Base-by-base conservation (phyloP, 2,329 filamentous ascomycete species). In the Chaetomiaceae sp. region DNA sequence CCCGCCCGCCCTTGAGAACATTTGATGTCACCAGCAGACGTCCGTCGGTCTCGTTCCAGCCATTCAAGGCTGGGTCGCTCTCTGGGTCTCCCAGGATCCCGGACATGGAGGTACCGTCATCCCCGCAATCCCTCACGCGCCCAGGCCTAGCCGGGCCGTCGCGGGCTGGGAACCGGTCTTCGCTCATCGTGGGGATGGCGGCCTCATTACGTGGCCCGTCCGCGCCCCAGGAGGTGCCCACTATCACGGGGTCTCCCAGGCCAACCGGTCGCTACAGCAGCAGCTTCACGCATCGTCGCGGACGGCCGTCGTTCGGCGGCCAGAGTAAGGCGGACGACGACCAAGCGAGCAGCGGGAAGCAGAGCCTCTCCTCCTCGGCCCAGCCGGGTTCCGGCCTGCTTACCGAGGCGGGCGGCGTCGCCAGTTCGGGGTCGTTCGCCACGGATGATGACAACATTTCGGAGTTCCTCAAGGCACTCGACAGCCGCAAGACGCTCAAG, bases 11-110 rank as follows among this genome's bases (percentile, higher is more conserved):
- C 1, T 50, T 71, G 33, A 71, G 72, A 40, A 68, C 66, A 12
- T 65, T 70, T 33, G 79, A 86, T 35, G 71, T 69, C 18, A 59
- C 76, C 38, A 75, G 75, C 43, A 78, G 89, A 57, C 80, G 88
- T 43, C 83, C 86, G 6, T 96, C 88, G 0, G 79, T 95, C 18
- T 94, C 88, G 1, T 95, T 96, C 59, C 88, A 94, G 57, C 90
- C 91, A 0, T 98, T 98, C 72, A 98, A 98, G 66, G 88, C 90
- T 12, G 91, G 91, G 10, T 94, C 91, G 1, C 72, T 97, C n/a
- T 95, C 90, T 2, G 88, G 86, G 4, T 96, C 90, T 4, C 91
- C 90, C 0, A 69, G 74, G 24, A 62, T 70, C 6, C 61, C 66
- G 2, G 76, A 79, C 11, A 62, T 67, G 12, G 77, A 79, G 39